Evolutionary conservation across 768 basidiomycete species (phyloP), one percentile per base, ranked within the genome.

Genomic region (Nidularia pulvinata): DNA sequence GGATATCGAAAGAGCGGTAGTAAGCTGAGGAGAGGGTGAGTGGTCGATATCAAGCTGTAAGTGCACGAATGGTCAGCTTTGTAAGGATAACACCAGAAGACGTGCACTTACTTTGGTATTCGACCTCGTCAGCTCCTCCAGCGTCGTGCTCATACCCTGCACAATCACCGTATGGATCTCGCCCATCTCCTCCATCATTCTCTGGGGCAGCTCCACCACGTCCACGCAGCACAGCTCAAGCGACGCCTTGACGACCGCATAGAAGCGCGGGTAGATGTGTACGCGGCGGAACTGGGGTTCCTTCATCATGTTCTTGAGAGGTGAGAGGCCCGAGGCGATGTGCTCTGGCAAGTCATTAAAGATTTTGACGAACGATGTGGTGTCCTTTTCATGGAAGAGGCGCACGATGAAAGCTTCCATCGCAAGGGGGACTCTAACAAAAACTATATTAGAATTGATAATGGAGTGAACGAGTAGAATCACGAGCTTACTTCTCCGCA

Each of bases 181-280:
- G n/a, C 79, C 68, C 97, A 98, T 98, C 7, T 83, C 65, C 50
- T 89, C 85, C 0, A 92, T 90, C 69, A 99, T 75, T 14, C 83
- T 80, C 65, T 96, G 95, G 47, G 91, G 87, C 14, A 99, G 73
- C 66, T 99, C 95, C 30, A 98, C 78, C 14, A 98, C 93, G 63
- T 98, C 95, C 2, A 95, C 93, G 59, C 85, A 82, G 51, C 93
- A 84, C 46, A 86, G 82, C 59, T 91, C 88, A 1, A 98, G 82
- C 2, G 88, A 86, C 37, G 83, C 77, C 61, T 95, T 92, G 52
- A 99, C 86, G 1, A 85, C 83, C 63, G 92, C 89, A 60, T 98
- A 95, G 63, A 98, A 99, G 35, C 95, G 80, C 16, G 97, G 97
- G 71, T 91, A 97, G 11, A 99, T 88, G 62, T 93, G 86, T 5